phyloP scores from a whole-genome alignment of 495 filamentous ascomycete genomes.

The Lasiosphaeriaceae sp. region DNA sequence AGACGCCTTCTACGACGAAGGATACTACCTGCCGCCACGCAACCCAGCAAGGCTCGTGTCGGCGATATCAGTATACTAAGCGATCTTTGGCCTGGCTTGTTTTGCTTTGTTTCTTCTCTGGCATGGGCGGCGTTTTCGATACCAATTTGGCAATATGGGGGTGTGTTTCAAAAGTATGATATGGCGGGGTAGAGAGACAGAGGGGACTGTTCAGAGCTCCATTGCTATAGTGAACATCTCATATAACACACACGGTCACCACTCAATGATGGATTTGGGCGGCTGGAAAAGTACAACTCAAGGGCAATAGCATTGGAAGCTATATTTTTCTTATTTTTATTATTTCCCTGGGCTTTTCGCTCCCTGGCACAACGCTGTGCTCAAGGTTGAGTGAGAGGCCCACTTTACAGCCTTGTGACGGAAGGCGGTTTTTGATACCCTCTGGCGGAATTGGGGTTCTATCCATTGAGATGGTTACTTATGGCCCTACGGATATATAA shows the following conservation, averaged over 20 bases:
- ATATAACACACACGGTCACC: not conserved
- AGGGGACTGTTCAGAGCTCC: not conserved
- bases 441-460: not conserved
- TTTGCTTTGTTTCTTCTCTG: conserved; percentile 4
- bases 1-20: conserved; percentile 54
- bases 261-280: not conserved
- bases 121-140: conserved; percentile 13
- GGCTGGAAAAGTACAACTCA: conserved; percentile 3
- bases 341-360: conserved; percentile 8
- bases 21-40: conserved; percentile 57
- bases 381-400: conserved; percentile 16
- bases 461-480: not conserved
- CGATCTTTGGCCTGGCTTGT: not conserved
- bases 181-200: not conserved
- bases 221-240: not conserved
- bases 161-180: not conserved
- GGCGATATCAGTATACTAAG: conserved; percentile 47
- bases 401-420: not conserved
- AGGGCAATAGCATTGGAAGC: not conserved
- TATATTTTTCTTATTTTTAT: conserved; percentile 5
- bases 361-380: conserved; percentile 7
- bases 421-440: not conserved
- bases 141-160: conserved; percentile 7
- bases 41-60: conserved; percentile 42
- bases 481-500: not conserved